These are phyloP conservation scores for Hanseniaspora taiwanica DNA, from an alignment of 805 yeast species.

Conservation along the genomic window DNA sequence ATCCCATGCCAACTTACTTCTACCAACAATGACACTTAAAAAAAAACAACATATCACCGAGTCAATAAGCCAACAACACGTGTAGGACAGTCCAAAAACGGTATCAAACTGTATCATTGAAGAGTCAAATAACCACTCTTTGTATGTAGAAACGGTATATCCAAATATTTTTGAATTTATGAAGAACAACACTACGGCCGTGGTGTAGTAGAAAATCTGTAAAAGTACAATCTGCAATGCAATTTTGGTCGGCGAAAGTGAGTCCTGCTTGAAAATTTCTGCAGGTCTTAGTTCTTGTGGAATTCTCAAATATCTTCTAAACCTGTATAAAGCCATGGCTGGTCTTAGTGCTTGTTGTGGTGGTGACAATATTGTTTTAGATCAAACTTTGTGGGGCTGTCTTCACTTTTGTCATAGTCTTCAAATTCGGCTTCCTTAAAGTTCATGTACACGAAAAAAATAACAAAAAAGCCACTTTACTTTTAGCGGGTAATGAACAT, in stretches of 20 bases:
- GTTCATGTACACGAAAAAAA: too few species aligned
- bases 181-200: constrained; percentile 56
- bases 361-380: background rate
- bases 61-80: constrained; percentile 70
- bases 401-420: background rate
- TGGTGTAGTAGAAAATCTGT: constrained; percentile 65
- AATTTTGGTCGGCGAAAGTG: constrained; percentile 44
- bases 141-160: constrained; percentile 40
- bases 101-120: constrained; percentile 56
- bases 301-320: constrained; percentile 19
- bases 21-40: constrained; percentile 76
- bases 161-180: constrained; percentile 60
- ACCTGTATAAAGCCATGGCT: background rate
- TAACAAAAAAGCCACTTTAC: background rate
- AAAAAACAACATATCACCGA: constrained; percentile 73
- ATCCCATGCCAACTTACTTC: constrained; percentile 92
- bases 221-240: constrained; percentile 62
- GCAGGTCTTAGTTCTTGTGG: constrained; percentile 19
- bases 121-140: constrained; percentile 70
- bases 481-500: background rate
- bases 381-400: background rate
- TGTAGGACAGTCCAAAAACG: constrained; percentile 66
- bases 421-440: background rate
- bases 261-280: constrained; percentile 26
- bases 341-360: background rate